Percentiles rank a stretch among this genome's conserved stretches.
These are phyloP conservation scores for Arthrobotrys iridis DNA, from an alignment of 2,329 filamentous ascomycete genomes.

Conservation along the genomic window DNA sequence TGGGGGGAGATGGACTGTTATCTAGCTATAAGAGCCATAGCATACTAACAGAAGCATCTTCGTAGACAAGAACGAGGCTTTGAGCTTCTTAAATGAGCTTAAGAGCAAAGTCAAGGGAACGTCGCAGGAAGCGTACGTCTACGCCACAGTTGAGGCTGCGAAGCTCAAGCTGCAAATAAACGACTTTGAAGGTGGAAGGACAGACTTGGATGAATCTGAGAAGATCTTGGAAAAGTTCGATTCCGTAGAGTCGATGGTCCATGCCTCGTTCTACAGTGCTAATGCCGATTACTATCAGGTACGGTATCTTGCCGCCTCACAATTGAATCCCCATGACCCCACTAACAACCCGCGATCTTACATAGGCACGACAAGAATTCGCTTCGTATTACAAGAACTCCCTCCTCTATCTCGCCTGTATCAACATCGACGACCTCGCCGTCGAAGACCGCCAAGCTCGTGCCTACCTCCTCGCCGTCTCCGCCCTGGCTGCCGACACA, in stretches of 20 bases:
- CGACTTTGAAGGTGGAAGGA: conserved; percentile 82
- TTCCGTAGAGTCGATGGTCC: conserved; percentile 92
- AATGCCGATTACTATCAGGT: conserved; percentile 95
- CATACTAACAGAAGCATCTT: conserved; percentile 24
- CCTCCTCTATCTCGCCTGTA: conserved; percentile 95
- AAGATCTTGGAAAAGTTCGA: conserved; percentile 90
- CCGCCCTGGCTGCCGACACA: conserved; percentile 88
- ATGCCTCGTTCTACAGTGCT: conserved; percentile 94
- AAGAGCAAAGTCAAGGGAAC: conserved; percentile 87
- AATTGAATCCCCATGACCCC: not conserved
- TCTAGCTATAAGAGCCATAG: conserved; percentile 18
- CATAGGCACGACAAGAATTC: conserved; percentile 82
- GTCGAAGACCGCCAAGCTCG: conserved; percentile 79
- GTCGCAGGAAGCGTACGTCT: conserved; percentile 95
- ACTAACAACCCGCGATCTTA: conserved; percentile 40
- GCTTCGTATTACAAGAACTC: conserved; percentile 97
- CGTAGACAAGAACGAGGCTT: conserved; percentile 83
- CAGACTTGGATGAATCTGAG: conserved; percentile 87
- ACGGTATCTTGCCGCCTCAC: conserved; percentile 55
- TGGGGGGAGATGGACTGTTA: too few species aligned
- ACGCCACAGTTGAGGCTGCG: conserved; percentile 89
- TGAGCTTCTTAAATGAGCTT: conserved; percentile 83
- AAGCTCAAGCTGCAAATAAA: conserved; percentile 83
- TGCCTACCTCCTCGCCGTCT: conserved; percentile 91
- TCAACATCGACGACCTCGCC: conserved; percentile 80